phyloP scores from a whole-genome alignment of 164 flowering plant species.

The Piper longum region DNA sequence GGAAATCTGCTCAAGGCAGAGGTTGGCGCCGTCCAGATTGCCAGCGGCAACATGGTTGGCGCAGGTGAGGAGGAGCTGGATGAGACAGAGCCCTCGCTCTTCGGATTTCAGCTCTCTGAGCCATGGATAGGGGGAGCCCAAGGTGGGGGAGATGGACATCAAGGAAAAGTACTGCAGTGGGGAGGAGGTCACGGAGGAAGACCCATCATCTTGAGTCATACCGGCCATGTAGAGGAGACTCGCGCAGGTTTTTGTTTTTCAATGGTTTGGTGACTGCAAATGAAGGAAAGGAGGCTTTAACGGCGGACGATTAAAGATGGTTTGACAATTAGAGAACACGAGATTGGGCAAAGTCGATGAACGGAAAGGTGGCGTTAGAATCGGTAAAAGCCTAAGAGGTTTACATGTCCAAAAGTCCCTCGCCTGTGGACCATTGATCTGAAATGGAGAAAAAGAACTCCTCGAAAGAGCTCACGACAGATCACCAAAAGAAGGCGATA shows the following conservation, averaged over 20 bases:
- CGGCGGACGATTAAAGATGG: background rate
- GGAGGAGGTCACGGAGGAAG: conserved; percentile 49
- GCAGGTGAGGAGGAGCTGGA: conserved; percentile 41
- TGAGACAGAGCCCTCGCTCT: conserved; percentile 51
- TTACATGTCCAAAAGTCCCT: too few relatives aligned
- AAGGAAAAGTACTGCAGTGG: conserved; percentile 43
- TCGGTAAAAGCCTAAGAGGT: too few relatives aligned
- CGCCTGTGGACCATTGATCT: too few relatives aligned
- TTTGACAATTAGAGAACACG: background rate
- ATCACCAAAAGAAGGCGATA: background rate
- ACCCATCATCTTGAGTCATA: conserved; percentile 58
- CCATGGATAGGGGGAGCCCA: conserved; percentile 49
- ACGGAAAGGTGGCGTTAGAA: too few relatives aligned
- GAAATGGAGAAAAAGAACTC: background rate
- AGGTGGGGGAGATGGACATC: conserved; percentile 39
- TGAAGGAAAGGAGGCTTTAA: background rate
- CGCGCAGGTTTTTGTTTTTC: background rate
- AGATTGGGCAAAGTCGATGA: too few relatives aligned
- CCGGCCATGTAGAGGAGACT: conserved; percentile 17
- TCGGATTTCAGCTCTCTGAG: conserved; percentile 51
- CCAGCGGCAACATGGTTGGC: conserved; percentile 51
- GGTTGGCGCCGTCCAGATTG: conserved; percentile 46
- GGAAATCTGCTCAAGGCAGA: conserved; percentile 51
- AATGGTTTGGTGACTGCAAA: background rate
- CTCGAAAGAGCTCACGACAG: background rate